These are phyloP conservation scores for Sesbania bispinosa DNA, from an alignment of 306 rosid genomes.

Conservation along the genomic window DNA sequence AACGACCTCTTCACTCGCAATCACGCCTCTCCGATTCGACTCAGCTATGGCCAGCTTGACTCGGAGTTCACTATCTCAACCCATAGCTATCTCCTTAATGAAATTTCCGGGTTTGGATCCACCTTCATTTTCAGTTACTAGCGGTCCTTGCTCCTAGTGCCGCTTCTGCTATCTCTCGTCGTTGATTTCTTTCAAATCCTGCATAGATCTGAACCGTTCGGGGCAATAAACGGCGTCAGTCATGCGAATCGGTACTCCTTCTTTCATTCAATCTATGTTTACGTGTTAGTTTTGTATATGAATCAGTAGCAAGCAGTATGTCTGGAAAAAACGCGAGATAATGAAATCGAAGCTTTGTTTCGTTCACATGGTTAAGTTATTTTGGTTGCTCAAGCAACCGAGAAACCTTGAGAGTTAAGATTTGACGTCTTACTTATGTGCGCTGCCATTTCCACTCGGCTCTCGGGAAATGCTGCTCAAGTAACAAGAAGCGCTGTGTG, in stretches of 20 bases:
- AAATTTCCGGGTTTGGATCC: constrained; percentile 33
- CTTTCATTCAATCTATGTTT: neutral
- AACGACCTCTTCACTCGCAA: constrained; percentile 9
- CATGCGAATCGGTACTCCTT: constrained; percentile 52
- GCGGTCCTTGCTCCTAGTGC: constrained; percentile 30
- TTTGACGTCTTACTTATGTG: neutral
- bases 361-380: neutral
- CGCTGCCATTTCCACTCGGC: neutral
- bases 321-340: constrained; percentile 14
- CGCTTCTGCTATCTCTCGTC: constrained; percentile 31
- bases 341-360: constrained; percentile 4
- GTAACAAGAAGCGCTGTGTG: neutral
- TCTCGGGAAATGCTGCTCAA: neutral
- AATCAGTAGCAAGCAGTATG: neutral
- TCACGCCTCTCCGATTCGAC: constrained; percentile 32
- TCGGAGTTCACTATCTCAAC: constrained; percentile 24
- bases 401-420: neutral
- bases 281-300: neutral
- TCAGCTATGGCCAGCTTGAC: constrained; percentile 42
- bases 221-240: constrained; percentile 41
- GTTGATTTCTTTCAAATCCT: constrained; percentile 37
- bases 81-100: constrained; percentile 10
- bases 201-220: constrained; percentile 50
- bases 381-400: neutral
- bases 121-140: constrained; percentile 19